Base-by-base conservation (phyloP, 2,329 filamentous ascomycete species). In the Xylariaceae sp. region DNA sequence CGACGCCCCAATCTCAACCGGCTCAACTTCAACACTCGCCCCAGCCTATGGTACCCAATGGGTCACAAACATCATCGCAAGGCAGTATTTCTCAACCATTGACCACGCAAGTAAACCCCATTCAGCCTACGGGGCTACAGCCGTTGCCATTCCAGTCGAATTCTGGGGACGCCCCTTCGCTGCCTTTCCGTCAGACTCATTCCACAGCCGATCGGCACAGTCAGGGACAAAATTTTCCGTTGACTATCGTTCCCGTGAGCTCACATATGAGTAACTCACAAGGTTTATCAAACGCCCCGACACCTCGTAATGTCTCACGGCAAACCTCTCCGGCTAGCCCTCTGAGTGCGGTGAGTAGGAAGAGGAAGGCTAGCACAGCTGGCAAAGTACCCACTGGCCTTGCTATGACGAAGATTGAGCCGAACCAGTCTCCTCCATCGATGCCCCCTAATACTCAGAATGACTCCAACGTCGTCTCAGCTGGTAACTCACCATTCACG, bases 391-490 rank as follows among this genome's bases (percentile, higher is more conserved):
- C 89, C 0, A 84, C 80, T 16, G 85, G 82, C 15, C 72, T 95
- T 62, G 81, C 86, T 7, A 95, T 96, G 91, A 95, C 91, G 1
- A 84, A 84, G 51, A 76, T 94, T 34, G 88, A 94, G 61, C 85
- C 82, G 1, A 74, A 61, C 65, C 79, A 63, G 65, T 74, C 63
- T 65, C 66, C 63, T 65, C 66, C 51, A 64, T 68, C 66, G 58
- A 74, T 69, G 58, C 71, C 59, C 66, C 69, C 64, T 13, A 65
- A 63, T 47, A 55, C 55, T 36, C 65, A 49, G 46, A 70, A 56
- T 53, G 63, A 65, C 59, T 57, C 60, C 47, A 58, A 64, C 15
- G 56, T 66, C 5, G 59, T 68, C 9, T 72, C 77, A 13, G 62
- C 72, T 9, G 70, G 75, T 2, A 73, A 76, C 1, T 83, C 80